A percentile compares a stretch with the other conserved stretches of the same genome.
Conservation (phyloP, 78 protist species). For the Acrasis kona region DNA sequence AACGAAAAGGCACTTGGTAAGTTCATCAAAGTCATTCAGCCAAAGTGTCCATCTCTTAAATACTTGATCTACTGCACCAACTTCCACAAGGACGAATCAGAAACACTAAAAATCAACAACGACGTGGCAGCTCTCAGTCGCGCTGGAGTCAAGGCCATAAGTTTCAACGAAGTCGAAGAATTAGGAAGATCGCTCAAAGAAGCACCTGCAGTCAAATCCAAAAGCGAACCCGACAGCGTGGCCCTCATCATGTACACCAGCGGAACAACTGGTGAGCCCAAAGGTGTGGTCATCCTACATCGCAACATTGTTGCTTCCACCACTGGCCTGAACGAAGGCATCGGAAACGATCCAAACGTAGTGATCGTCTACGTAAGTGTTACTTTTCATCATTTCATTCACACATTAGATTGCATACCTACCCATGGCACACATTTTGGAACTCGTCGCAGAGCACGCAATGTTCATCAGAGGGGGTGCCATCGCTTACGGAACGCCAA, state of each 20-base stretch:
- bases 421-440: conserved; percentile 90
- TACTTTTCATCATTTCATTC: too few species aligned
- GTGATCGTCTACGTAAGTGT: conserved; percentile 40
- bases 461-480: not conserved
- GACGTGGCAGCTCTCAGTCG: not conserved
- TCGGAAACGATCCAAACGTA: not conserved
- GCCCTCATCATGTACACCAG: conserved; percentile 78
- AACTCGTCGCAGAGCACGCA: conserved; percentile 31
- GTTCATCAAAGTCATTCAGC: not conserved
- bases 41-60: not conserved
- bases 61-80: not conserved
- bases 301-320: not conserved
- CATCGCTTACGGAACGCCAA: conserved; percentile 44
- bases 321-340: not conserved
- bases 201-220: conserved; percentile 9
- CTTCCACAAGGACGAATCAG: not conserved
- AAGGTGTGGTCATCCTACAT: conserved; percentile 52
- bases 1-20: not conserved
- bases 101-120: not conserved
- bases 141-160: not conserved
- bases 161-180: conserved; percentile 2
- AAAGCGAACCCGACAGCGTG: conserved; percentile 41
- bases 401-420: conserved; percentile 71
- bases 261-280: conserved; percentile 94
- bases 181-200: conserved; percentile 1